Conservation (phyloP, 2,329 filamentous ascomycete genomes). For the Verticillium nubilum region DNA sequence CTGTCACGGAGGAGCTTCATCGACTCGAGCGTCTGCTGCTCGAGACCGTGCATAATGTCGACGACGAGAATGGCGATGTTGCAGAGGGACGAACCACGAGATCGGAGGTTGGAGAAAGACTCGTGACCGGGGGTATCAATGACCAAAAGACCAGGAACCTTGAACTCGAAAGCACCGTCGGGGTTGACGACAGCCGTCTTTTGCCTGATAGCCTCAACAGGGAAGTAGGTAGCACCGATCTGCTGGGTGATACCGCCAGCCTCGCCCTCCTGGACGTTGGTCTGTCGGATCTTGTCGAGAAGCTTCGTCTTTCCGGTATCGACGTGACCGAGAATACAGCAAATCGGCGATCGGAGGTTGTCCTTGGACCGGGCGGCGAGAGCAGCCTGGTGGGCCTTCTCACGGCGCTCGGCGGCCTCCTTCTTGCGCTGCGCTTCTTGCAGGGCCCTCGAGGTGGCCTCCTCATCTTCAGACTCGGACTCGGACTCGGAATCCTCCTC, state of each 20-base stretch:
- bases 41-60: constrained; percentile 99
- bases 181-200: constrained; percentile 93
- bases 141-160: constrained; percentile 90
- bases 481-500: constrained; percentile 53
- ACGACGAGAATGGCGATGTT: constrained; percentile 99
- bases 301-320: constrained; percentile 99
- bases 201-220: constrained; percentile 82
- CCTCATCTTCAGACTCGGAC: constrained; percentile 67
- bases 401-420: constrained; percentile 81
- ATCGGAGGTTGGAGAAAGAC: constrained; percentile 97
- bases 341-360: constrained; percentile 93
- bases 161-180: constrained; percentile 89
- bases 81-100: constrained; percentile 93
- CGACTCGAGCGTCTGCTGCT: constrained; percentile 94
- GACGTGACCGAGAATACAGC: constrained; percentile 99
- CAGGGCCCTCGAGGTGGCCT: constrained; percentile 54
- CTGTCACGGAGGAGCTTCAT: constrained; percentile 90
- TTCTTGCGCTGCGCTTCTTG: constrained; percentile 70
- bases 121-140: constrained; percentile 99
- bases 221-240: constrained; percentile 99
- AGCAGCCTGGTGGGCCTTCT: constrained; percentile 87
- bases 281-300: constrained; percentile 96
- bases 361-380: constrained; percentile 88
- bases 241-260: constrained; percentile 99
- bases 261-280: constrained; percentile 98